Evolutionary conservation across 2,329 filamentous ascomycete species (phyloP).

Genomic region (Colletotrichum coccodes): DNA sequence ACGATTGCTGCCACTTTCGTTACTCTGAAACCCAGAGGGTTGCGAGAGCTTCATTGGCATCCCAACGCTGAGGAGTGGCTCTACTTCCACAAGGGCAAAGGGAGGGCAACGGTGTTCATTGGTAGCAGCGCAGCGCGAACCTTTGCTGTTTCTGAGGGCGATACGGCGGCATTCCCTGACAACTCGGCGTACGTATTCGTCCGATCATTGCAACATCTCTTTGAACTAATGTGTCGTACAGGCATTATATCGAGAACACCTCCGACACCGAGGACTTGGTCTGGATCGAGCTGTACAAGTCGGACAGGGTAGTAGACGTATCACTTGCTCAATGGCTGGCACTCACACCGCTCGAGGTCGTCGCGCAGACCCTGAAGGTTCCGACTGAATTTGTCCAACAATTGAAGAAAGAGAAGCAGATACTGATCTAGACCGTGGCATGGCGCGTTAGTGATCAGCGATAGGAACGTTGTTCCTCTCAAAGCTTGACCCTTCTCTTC

Average conservation of each 20-base stretch:
- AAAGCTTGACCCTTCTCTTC: not conserved
- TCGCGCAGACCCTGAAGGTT: conserved; percentile 69
- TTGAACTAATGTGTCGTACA: conserved; percentile 24
- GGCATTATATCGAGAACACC: conserved; percentile 77
- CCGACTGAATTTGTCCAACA: conserved; percentile 64
- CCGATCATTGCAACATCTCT: no score
- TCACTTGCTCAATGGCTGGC: conserved; percentile 76
- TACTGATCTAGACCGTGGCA: conserved; percentile 49
- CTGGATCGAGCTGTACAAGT: conserved; percentile 78
- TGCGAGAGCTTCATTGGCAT: conserved; percentile 77
- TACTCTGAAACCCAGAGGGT: conserved; percentile 68
- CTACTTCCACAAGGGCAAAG: conserved; percentile 73
- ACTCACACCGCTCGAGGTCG: conserved; percentile 71
- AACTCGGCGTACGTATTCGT: conserved; percentile 60
- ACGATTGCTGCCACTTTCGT: conserved; percentile 75
- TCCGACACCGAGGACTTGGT: conserved; percentile 71
- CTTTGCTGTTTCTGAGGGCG: conserved; percentile 74
- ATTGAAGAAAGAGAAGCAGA: conserved; percentile 72
- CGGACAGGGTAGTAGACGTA: conserved; percentile 73
- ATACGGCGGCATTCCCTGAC: conserved; percentile 75
- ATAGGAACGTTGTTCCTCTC: not conserved
- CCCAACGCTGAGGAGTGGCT: conserved; percentile 78
- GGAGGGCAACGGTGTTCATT: conserved; percentile 72
- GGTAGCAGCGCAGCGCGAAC: conserved; percentile 70
- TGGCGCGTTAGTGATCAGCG: not conserved